These are phyloP conservation scores for Hirschfeldia incana DNA, from an alignment of 345 rosid species.

Conservation along the genomic window DNA sequence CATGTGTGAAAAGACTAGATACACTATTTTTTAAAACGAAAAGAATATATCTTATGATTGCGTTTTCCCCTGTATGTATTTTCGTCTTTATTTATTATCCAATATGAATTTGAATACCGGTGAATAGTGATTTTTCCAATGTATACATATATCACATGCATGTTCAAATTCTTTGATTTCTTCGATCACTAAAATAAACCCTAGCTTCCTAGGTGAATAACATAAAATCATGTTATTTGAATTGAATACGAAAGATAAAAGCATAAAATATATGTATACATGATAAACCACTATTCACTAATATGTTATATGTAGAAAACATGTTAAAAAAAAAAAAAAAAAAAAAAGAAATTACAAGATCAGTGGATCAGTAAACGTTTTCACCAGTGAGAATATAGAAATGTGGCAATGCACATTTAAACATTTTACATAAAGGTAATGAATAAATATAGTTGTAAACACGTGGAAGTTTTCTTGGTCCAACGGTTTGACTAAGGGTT, in stretches of 20 bases:
- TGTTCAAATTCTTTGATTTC: background rate
- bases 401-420: constrained; percentile 5
- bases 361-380: background rate
- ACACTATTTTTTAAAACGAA: too few relatives aligned
- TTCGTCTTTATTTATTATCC: background rate
- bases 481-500: too few relatives aligned
- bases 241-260: background rate
- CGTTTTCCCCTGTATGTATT: background rate
- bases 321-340: too few relatives aligned
- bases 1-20: too few relatives aligned
- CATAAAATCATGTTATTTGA: background rate
- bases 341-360: background rate
- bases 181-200: background rate
- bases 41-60: background rate
- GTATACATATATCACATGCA: background rate
- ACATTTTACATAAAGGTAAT: background rate
- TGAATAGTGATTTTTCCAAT: background rate
- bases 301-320: background rate
- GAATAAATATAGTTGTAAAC: constrained; percentile 2
- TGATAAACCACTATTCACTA: too few relatives aligned
- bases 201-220: background rate
- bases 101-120: background rate
- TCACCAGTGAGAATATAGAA: constrained; percentile 1
- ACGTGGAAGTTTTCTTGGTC: too few relatives aligned
- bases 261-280: background rate